Base-by-base conservation (phyloP, 495 filamentous ascomycete species). In the Hypoxylon lenormandii region DNA sequence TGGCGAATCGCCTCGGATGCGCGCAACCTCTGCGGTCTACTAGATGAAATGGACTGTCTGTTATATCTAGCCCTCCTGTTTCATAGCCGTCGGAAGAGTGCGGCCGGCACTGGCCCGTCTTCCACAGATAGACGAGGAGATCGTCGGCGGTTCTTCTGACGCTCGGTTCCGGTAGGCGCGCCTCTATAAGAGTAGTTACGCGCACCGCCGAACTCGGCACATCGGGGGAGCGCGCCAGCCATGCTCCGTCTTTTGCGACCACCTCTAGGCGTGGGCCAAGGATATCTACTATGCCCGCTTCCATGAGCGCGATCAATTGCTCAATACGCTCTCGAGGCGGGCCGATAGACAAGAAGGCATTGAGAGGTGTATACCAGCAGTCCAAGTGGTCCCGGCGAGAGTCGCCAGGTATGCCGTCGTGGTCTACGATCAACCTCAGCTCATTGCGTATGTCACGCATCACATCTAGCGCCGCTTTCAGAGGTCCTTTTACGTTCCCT, bases 391-490 rank as follows among this genome's bases (percentile, higher is more conserved):
- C 62, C 19, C 53, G 55, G 16, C 33, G 38, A 8, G 63, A 66
- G 43, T 12, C 28, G 28, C 63, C 54, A 2, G 54, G 30, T 15
- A 66, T 7, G 5, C 63, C 63, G 26, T 42, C n/a, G 21, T 59
- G 63, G 12, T 66, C 63, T 8, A 66, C 53, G 18, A 60, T 60
- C 13, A 70, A 23, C 15, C 51, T 23, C 12, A 55, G 13, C 36
- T 73, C 60, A 47, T 69, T 70, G 16, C 70, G 70, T 16, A 73
- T 60, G 46, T 73, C 70, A 22, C 70, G 66, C 51, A 73, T 33
- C 36, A 66, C 60, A 50, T 73, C 66, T 21, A 63, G 15, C 11
- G 66, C 66, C 4, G 70, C 66, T 40, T 65, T 70, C 11, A 70
- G 53, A 5, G 70, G 52, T 3, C 70, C 70, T 11, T 70, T 30